Base-by-base conservation (phyloP, 495 filamentous ascomycete genomes). In the Neurospora hispaniola region DNA sequence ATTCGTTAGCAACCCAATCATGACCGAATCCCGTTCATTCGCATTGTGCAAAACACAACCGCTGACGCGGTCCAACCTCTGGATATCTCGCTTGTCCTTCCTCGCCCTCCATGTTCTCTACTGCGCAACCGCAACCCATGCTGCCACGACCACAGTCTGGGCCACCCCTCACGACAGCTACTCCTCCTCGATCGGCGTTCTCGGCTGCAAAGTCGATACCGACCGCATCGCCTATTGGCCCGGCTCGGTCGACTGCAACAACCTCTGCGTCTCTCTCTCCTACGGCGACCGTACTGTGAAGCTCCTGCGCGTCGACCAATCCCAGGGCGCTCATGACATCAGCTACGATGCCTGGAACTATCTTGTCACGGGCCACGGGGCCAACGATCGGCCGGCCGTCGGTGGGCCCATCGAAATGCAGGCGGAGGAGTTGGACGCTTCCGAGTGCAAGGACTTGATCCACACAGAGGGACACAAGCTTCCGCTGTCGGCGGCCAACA, bases 291-390 rank as follows among this genome's bases (percentile, higher is more conserved):
- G 84, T 27, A 77, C 72, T 0, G 80, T 86, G 66, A 75, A 85
- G 20, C 80, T 86, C 16, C 79, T 86, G 20, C 82, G 82, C 75
- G 75, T 86, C 70, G 84, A 86, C 74, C 82, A 84, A 72, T 85
- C 82, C 38, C 71, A 80, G 70, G 84, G 84, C 72, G 84, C 84
- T 9, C 76, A 85, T 78, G 84, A 86, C 70, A 77, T 86, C 74
- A 83, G 81, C 74, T 86, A 85, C 78, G 84, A 85, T 73, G 84
- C 84, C 16, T 86, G 84, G 84, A 86, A 86, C 75, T 84, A 84
- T 44, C 83, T 86, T 8, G 76, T 79, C 46, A 84, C 83, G 0
- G 84, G 84, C 46, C 78, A 79, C 44, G 77, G 82, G n/a, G 84
- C 84, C 5, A 83, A 80, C 2, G 77, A 84, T 35, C 74, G 75